Conservation (phyloP, 1,139 yeast genomes). For the Waltiozyma sp. region DNA sequence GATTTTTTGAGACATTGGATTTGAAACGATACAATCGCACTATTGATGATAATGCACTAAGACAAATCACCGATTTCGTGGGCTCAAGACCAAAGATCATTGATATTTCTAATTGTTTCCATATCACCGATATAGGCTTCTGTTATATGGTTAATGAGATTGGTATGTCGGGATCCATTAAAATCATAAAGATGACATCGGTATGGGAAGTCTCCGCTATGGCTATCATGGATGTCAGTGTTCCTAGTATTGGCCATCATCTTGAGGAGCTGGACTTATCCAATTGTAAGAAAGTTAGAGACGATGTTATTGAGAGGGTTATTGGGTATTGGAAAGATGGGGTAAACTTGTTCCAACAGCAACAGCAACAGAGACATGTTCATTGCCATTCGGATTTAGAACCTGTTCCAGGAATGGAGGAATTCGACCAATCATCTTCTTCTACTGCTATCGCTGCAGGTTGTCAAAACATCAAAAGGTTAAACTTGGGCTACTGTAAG, state of each 20-base stretch:
- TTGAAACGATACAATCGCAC: slow-evolving; percentile 50
- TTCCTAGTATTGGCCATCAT: slow-evolving; percentile 49
- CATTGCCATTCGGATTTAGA: slow-evolving; percentile 5
- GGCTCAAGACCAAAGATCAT: slow-evolving; percentile 54
- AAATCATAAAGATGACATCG: slow-evolving; percentile 47
- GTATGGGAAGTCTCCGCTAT: slow-evolving; percentile 72
- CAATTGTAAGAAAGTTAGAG: slow-evolving; percentile 64
- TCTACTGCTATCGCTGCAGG: slow-evolving; percentile 28
- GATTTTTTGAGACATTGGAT: slow-evolving; percentile 39
- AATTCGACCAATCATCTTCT: slow-evolving; percentile 11
- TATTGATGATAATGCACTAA: slow-evolving; percentile 45
- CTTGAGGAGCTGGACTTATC: slow-evolving; percentile 54
- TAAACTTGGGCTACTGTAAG: slow-evolving; percentile 62
- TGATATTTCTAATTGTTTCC: slow-evolving; percentile 64
- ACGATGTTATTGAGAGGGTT: slow-evolving; percentile 55
- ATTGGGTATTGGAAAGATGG: slow-evolving; percentile 37
- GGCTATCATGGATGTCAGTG: slow-evolving; percentile 71
- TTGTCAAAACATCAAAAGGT: slow-evolving; percentile 41
- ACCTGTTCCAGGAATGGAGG: slow-evolving; percentile 20
- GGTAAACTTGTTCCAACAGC: slow-evolving; percentile 1
- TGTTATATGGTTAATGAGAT: slow-evolving; percentile 59
- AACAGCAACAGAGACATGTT: neutral
- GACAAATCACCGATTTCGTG: slow-evolving; percentile 54
- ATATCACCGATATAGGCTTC: slow-evolving; percentile 66
- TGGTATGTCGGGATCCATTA: slow-evolving; percentile 52